These are phyloP conservation scores for Yamadazyma membranifaciens DNA, from an alignment of 1,139 yeast species.

Conservation along the genomic window DNA sequence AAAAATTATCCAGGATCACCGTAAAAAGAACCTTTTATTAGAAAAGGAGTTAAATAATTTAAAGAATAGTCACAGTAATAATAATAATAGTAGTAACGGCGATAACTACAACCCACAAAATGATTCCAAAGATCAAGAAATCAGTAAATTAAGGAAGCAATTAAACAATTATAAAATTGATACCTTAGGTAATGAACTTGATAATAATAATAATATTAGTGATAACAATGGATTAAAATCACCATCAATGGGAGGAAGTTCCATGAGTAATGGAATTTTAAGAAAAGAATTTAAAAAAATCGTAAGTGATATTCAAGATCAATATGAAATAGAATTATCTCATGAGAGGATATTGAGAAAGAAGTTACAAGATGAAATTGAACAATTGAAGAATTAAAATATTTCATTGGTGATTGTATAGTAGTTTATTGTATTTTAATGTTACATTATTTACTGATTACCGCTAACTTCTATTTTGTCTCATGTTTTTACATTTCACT, in stretches of 20 bases:
- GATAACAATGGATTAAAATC: background rate
- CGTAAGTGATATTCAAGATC: slow-evolving; percentile 60
- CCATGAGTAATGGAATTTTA: slow-evolving; percentile 46
- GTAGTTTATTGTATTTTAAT: slow-evolving; percentile 4
- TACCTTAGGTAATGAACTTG: slow-evolving; percentile 32
- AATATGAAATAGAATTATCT: slow-evolving; percentile 57
- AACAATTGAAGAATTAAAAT: slow-evolving; percentile 7
- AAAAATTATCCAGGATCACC: slow-evolving; percentile 47
- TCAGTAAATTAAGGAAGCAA: slow-evolving; percentile 46
- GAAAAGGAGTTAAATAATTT: slow-evolving; percentile 43
- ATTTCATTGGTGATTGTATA: background rate
- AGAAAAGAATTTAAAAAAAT: slow-evolving; percentile 71
- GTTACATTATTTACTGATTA: background rate
- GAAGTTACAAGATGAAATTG: slow-evolving; percentile 42
- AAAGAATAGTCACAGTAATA: slow-evolving; percentile 13
- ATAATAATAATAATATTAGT: background rate
- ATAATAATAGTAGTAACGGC: background rate
- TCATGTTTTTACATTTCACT: no score
- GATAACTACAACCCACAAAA: slow-evolving; percentile 1
- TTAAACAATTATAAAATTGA: slow-evolving; percentile 51
- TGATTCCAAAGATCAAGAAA: slow-evolving; percentile 44
- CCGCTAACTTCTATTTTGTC: no score
- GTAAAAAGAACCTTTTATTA: slow-evolving; percentile 41
- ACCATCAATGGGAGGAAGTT: background rate
- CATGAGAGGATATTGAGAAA: slow-evolving; percentile 57